Base-by-base conservation (phyloP, 768 basidiomycete genomes). In the Termitomyces sp. region DNA sequence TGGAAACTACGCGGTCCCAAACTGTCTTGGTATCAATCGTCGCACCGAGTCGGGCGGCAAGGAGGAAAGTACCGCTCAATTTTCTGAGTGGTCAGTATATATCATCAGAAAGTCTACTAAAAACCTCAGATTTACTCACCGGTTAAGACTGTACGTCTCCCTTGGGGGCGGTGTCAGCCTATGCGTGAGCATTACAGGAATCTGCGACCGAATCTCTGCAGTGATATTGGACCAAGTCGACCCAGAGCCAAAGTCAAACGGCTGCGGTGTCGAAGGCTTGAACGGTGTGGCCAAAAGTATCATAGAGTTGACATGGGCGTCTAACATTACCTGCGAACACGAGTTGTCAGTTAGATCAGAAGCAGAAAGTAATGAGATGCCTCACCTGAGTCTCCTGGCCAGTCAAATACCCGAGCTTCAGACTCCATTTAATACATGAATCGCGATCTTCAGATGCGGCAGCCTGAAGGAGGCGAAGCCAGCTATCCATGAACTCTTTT, bases 111-210 rank as follows among this genome's bases (percentile, higher is more conserved):
- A 20, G n/a, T 31, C 20, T 11, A n/a, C 4, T 7, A 18, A 35
- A 13, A 18, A 52, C 10, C 27, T 18, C 23, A 32, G 43, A 38
- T 40, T 9, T 12, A 61, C 81, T 53, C 57, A 87, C 88, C 94
- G 74, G 68, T 99, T 98, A 51, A 98, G 72, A 68, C 91, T 93
- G 68, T 98, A 98, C 1, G 96, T 98, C 73, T 98, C 95, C 54
- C 83, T 75, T 0, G 96, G 96, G 2, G 96, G 96, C 0, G 96
- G 96, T 0, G 93, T 94, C 27, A 97, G 76, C 45, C 95, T 78
- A 64, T 97, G 79, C 61, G 80, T 76, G 54, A 99, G 77, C 94
- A 99, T 98, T 50, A 89, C 74, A 0, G 96, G 95, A 43, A 99
- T 98, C 31, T 82, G 78, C 3, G 76, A 79, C 23, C 94, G 80